A percentile compares a stretch with the other conserved stretches of the same genome.
These are phyloP conservation scores for Macrophomina pseudophaseolina DNA, from an alignment of 2,329 filamentous ascomycete species.

Conservation along the genomic window DNA sequence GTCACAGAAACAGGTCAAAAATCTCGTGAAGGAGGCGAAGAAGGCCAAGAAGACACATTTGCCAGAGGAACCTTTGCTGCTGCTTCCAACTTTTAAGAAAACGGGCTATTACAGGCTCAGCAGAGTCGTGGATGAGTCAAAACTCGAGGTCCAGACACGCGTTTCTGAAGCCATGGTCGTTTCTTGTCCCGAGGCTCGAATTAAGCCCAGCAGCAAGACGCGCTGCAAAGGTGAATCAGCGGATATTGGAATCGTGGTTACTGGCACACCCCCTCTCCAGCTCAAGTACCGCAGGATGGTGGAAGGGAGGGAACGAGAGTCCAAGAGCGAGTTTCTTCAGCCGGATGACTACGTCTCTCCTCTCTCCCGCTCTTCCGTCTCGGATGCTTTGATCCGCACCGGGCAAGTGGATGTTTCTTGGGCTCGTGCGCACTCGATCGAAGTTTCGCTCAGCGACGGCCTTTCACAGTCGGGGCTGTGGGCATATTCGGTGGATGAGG, in stretches of 20 bases:
- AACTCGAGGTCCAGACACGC: slow-evolving; percentile 83
- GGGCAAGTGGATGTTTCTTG: slow-evolving; percentile 74
- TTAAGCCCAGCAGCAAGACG: slow-evolving; percentile 68
- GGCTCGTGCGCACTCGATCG: slow-evolving; percentile 76
- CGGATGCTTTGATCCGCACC: slow-evolving; percentile 62
- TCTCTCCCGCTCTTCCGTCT: slow-evolving; percentile 64
- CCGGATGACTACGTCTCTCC: slow-evolving; percentile 85
- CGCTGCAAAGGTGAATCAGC: slow-evolving; percentile 89
- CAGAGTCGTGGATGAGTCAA: slow-evolving; percentile 89
- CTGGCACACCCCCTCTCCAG: slow-evolving; percentile 87
- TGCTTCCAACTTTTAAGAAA: slow-evolving; percentile 80
- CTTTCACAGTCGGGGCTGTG: slow-evolving; percentile 79
- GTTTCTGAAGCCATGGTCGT: slow-evolving; percentile 83
- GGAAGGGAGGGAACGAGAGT: slow-evolving; percentile 81
- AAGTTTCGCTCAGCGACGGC: slow-evolving; percentile 88
- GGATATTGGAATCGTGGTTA: slow-evolving; percentile 79
- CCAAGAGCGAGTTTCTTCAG: slow-evolving; percentile 85
- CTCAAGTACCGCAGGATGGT: slow-evolving; percentile 90
- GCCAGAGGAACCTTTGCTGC: slow-evolving; percentile 64
- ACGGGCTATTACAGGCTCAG: slow-evolving; percentile 84
- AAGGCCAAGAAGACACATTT: slow-evolving; percentile 59
- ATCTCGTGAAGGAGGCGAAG: slow-evolving; percentile 72
- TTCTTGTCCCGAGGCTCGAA: slow-evolving; percentile 77
- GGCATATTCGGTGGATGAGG: slow-evolving; percentile 90
- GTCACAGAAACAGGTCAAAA: slow-evolving; percentile 73